Percentiles rank a stretch among this genome's conserved stretches.
Conservation (phyloP, 345 rosid species). For the Populus pruinosa region DNA sequence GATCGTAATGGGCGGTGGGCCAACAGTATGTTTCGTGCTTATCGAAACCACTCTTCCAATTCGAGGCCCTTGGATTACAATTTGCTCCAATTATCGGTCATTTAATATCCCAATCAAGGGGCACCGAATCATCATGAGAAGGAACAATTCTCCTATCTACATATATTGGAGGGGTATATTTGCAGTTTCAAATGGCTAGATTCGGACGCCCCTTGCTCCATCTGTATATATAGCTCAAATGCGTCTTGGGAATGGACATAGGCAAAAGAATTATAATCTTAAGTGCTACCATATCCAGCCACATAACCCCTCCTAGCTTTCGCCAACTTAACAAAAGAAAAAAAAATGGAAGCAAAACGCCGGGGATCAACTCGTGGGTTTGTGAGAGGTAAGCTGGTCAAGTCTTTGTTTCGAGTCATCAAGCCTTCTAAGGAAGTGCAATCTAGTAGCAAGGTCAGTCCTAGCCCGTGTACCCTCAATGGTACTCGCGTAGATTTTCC, state of each 20-base stretch:
- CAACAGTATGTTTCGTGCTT: background rate
- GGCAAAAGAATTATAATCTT: background rate
- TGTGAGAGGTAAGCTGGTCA: conserved; percentile 26
- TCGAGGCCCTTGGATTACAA: background rate
- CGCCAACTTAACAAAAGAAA: background rate
- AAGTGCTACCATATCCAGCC: background rate
- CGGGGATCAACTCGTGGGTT: conserved; percentile 21
- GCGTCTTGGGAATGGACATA: background rate
- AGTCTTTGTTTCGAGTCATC: conserved; percentile 16
- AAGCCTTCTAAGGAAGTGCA: conserved; percentile 7
- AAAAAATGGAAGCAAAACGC: conserved; percentile 27
- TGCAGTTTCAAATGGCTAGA: background rate
- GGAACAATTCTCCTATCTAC: background rate
- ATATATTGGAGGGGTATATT: background rate
- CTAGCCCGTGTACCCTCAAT: background rate
- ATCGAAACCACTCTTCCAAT: background rate
- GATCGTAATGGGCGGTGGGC: conserved; percentile 7
- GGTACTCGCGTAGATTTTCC: background rate
- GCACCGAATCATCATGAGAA: background rate
- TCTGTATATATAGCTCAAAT: background rate
- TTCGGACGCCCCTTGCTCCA: background rate
- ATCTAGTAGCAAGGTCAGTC: background rate
- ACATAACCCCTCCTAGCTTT: background rate
- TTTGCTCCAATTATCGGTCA: background rate
- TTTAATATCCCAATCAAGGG: background rate